Evolutionary conservation across 2,329 filamentous ascomycete species (phyloP).

Genomic region (Fusarium nodosum): DNA sequence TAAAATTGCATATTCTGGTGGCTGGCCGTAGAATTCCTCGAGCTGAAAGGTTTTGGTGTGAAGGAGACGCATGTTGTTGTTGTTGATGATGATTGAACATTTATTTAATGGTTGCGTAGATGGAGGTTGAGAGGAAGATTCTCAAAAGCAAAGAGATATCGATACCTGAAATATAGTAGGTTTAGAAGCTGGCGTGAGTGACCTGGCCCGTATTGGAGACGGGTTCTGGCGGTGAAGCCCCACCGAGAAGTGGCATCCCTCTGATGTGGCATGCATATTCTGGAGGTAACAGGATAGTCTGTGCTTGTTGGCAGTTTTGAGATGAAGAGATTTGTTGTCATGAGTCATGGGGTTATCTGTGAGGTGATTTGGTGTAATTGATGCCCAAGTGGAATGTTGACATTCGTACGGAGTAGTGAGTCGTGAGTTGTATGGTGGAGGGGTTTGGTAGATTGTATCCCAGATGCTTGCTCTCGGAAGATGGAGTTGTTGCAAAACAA

Average conservation of each 20-base stretch:
- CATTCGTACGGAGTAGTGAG: no score
- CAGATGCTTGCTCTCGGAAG: background rate
- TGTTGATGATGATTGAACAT: no score
- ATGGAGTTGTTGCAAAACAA: background rate
- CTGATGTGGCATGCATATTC: conserved; percentile 36
- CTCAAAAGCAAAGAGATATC: background rate
- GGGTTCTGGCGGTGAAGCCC: conserved; percentile 35
- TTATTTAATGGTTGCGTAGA: background rate
- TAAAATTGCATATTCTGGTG: conserved; percentile 51
- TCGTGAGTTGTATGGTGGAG: background rate
- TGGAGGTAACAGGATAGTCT: conserved; percentile 21
- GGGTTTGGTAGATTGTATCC: background rate
- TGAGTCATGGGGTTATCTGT: conserved; percentile 23
- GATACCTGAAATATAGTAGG: conserved; percentile 10
- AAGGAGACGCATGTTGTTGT: conserved; percentile 49
- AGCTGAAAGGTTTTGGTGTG: conserved; percentile 40
- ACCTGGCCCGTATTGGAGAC: conserved; percentile 22
- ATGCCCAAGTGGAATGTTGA: conserved; percentile 15
- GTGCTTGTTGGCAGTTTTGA: conserved; percentile 24
- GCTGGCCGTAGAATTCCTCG: conserved; percentile 45
- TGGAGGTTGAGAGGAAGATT: background rate
- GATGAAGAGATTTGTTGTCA: conserved; percentile 12
- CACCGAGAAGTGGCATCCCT: conserved; percentile 28
- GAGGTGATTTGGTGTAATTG: conserved; percentile 23
- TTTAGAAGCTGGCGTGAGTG: background rate